A percentile compares a stretch with the other conserved stretches of the same genome.
Conservation (phyloP, 345 rosid species). For the Linum trigynum region DNA sequence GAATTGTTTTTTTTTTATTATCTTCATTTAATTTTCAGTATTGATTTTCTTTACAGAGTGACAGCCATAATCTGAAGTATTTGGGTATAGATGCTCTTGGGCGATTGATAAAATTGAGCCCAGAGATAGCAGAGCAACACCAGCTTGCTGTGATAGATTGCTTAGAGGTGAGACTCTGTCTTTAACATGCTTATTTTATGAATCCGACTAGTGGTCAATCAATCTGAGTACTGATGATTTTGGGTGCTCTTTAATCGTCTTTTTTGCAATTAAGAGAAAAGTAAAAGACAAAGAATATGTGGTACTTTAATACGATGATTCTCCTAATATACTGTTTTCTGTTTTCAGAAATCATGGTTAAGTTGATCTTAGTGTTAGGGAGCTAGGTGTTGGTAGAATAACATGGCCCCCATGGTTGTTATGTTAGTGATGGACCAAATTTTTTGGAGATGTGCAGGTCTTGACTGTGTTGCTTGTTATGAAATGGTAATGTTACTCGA, state of each 20-base stretch:
- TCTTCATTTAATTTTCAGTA: not conserved
- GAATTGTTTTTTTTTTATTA: not conserved
- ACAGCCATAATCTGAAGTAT: conserved; percentile 86
- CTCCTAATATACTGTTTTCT: not conserved
- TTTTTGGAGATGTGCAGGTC: too few species aligned
- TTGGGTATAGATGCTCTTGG: conserved; percentile 98
- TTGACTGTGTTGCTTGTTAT: too few species aligned
- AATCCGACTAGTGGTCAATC: conserved; percentile 1
- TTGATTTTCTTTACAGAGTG: conserved; percentile 57
- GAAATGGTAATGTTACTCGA: too few species aligned
- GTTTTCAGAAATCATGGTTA: not conserved
- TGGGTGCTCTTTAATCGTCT: not conserved
- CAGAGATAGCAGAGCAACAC: conserved; percentile 96
- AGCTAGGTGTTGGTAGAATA: too few species aligned
- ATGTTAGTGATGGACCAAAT: too few species aligned
- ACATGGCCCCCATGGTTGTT: too few species aligned
- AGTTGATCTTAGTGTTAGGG: too few species aligned
- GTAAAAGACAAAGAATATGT: not conserved
- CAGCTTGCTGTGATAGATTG: conserved; percentile 98
- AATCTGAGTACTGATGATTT: conserved; percentile 6
- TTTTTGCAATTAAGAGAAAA: not conserved
- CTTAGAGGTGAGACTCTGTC: conserved; percentile 70
- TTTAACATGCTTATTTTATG: conserved; percentile 1
- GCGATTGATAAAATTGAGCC: conserved; percentile 73
- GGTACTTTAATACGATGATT: not conserved